Conservation (phyloP, 371 early-diverging fungal genomes). For the Syncephalastrum contaminatum region DNA sequence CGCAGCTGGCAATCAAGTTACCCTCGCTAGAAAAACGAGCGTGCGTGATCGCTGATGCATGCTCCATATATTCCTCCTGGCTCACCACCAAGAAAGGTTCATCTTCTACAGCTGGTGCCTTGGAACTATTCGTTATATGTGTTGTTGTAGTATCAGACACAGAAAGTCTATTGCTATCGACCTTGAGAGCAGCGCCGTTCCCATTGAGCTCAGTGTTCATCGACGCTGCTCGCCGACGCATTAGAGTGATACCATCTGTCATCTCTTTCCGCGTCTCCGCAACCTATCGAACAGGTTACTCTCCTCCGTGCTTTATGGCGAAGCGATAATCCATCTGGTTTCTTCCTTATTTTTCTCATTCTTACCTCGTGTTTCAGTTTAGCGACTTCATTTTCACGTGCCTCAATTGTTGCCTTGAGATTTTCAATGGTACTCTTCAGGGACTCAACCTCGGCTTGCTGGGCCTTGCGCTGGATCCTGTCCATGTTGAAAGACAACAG, state of each 20-base stretch:
- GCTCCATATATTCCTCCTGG: conserved; percentile 62
- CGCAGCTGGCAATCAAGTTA: conserved; percentile 63
- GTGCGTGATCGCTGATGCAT: conserved; percentile 62
- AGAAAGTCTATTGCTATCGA: neutral
- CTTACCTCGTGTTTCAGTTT: conserved; percentile 42
- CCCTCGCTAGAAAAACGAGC: conserved; percentile 63
- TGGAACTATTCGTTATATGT: neutral
- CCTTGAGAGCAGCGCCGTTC: conserved; percentile 5
- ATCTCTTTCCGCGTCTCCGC: conserved; percentile 43
- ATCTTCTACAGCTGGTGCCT: conserved; percentile 15
- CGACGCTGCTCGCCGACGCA: conserved; percentile 43
- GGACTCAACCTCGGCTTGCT: conserved; percentile 58
- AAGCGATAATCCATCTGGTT: neutral
- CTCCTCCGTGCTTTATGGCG: neutral
- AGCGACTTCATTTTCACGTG: conserved; percentile 54
- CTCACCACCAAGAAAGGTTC: conserved; percentile 48
- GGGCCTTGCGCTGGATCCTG: conserved; percentile 52
- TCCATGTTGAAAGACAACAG: conserved; percentile 62
- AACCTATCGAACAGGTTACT: conserved; percentile 11
- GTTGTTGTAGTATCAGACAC: too few species aligned
- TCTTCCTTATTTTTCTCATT: neutral
- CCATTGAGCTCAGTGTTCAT: conserved; percentile 22
- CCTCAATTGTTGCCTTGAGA: conserved; percentile 49
- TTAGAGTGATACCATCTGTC: conserved; percentile 48
- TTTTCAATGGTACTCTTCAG: conserved; percentile 53